A percentile compares a stretch with the other conserved stretches of the same genome.
These are phyloP conservation scores for Chlorencoelia australis DNA, from an alignment of 2,329 filamentous ascomycete genomes.

Conservation along the genomic window DNA sequence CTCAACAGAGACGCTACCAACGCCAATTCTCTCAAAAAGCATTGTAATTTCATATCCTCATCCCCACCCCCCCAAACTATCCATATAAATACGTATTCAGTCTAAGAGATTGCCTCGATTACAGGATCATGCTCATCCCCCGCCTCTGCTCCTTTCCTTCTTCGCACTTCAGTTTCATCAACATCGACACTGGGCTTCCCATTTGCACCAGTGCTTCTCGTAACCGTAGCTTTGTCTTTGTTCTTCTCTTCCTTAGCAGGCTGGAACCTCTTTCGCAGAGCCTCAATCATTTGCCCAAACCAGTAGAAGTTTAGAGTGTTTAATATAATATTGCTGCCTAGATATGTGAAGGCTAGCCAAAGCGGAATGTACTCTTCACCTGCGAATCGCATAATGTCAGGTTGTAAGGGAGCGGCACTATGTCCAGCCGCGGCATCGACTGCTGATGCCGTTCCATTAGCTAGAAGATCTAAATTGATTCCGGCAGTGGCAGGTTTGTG, in stretches of 20 bases:
- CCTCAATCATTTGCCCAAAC: conserved; percentile 80
- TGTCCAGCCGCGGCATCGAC: conserved; percentile 25
- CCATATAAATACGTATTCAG: too few relatives aligned
- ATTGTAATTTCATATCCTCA: too few relatives aligned
- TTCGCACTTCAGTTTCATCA: conserved; percentile 25
- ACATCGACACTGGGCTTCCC: conserved; percentile 21
- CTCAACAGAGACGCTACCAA: too few relatives aligned
- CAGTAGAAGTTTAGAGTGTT: conserved; percentile 75
- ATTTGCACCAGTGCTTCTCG: conserved; percentile 21
- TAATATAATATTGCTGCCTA: conserved; percentile 60
- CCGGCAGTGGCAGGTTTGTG: conserved; percentile 29
- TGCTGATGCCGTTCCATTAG: conserved; percentile 27
- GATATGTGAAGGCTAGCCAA: conserved; percentile 61
- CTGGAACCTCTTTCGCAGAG: conserved; percentile 66
- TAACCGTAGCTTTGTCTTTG: conserved; percentile 23
- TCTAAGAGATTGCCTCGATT: too few relatives aligned
- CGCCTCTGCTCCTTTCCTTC: conserved; percentile 21
- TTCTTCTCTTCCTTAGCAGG: conserved; percentile 32
- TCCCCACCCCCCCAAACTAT: too few relatives aligned
- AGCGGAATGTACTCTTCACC: conserved; percentile 46
- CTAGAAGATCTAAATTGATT: conserved; percentile 26
- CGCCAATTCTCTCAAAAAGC: too few relatives aligned
- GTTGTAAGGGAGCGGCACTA: conserved; percentile 20
- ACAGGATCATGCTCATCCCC: too few relatives aligned
- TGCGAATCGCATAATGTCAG: conserved; percentile 40